phyloP scores from a whole-genome alignment of 2,329 filamentous ascomycete genomes.

The Penicillium brevicompactum region DNA sequence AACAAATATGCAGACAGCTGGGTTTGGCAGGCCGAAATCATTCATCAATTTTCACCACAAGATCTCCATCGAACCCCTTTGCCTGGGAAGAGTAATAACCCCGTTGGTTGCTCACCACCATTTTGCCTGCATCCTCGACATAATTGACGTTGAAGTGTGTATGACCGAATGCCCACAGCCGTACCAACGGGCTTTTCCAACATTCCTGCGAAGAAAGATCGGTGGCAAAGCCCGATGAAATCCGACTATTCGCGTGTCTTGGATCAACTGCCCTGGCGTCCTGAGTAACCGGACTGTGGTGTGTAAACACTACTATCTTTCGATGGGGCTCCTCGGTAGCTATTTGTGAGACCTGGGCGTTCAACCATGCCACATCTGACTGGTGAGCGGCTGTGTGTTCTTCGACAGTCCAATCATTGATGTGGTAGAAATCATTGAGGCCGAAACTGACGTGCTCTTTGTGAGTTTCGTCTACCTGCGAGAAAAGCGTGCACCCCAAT shows the following conservation, averaged over 20 bases:
- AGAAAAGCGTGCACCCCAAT: slow-evolving; percentile 56
- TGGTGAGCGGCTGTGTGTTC: slow-evolving; percentile 34
- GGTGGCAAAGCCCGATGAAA: slow-evolving; percentile 45
- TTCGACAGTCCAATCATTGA: slow-evolving; percentile 38
- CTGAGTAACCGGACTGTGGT: slow-evolving; percentile 38
- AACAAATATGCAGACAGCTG: no score
- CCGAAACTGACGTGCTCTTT: slow-evolving; percentile 43
- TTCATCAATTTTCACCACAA: slow-evolving; percentile 22
- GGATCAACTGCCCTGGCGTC: slow-evolving; percentile 33
- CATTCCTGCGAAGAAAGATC: slow-evolving; percentile 43
- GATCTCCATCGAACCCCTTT: slow-evolving; percentile 36
- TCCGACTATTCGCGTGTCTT: slow-evolving; percentile 33
- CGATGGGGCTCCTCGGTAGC: slow-evolving; percentile 31
- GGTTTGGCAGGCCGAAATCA: neutral
- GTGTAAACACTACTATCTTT: slow-evolving; percentile 43
- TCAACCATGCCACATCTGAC: slow-evolving; percentile 42
- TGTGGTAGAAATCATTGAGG: slow-evolving; percentile 57
- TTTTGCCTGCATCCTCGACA: slow-evolving; percentile 33
- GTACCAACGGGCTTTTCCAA: slow-evolving; percentile 42
- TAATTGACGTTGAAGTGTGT: slow-evolving; percentile 52
- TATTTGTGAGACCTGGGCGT: slow-evolving; percentile 38
- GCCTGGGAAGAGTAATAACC: slow-evolving; percentile 45
- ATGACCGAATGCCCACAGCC: slow-evolving; percentile 53
- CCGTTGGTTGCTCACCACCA: slow-evolving; percentile 45
- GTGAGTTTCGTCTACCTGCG: slow-evolving; percentile 45